Evolutionary conservation across 176 grass and related monocot genomes (phyloP), one percentile per base, ranked within the genome.

Genomic region (Oryza meridionalis): DNA sequence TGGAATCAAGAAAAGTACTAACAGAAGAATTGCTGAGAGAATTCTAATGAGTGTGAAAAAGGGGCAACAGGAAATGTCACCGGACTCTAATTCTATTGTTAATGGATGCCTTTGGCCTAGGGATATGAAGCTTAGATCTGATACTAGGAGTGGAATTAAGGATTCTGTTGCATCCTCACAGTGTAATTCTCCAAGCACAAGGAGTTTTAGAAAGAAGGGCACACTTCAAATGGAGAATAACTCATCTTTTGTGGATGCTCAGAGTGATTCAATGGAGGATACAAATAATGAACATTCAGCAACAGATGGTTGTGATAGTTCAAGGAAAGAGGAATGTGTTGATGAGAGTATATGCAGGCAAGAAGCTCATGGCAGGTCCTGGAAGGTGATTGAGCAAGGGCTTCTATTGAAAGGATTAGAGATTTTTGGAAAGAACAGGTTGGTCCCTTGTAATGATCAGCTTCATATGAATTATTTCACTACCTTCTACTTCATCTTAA

Each of bases 371-470:
- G 40, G 63, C 76, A 78, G 79, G 75, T 90, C 89, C 10, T 98
- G 96, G 96, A 98, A 90, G 45, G 26, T 87, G 69, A 90, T 95
- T 87, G 96, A 98, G 70, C 93, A 92, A 87, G 89, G 93, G n/a
- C 92, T 98, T 68, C 87, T 95, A 58, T 62, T 95, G 72, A 98
- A 98, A 91, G 96, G 96, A 85, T 82, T 95, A 42, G 93, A 95
- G 81, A 94, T 98, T 77, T 98, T 95, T 76, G 96, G 93, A 84
- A 91, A 81, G 83, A 95, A 95, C 76, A 95, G 96, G 96, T 91
- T 86, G 63, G 70, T 75, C 33, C 46, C 53, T 58, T 47, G 17
- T 67, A 37, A 51, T 74, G 10, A 71, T n/a, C 2, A 73, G 33
- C 62, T 73, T 65, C 33, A 77, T 42, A 53, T 55, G 9, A 76